Evolutionary conservation across 2,329 filamentous ascomycete genomes (phyloP), one percentile per base, ranked within the genome.

Genomic region (Exserohilum rostratum): DNA sequence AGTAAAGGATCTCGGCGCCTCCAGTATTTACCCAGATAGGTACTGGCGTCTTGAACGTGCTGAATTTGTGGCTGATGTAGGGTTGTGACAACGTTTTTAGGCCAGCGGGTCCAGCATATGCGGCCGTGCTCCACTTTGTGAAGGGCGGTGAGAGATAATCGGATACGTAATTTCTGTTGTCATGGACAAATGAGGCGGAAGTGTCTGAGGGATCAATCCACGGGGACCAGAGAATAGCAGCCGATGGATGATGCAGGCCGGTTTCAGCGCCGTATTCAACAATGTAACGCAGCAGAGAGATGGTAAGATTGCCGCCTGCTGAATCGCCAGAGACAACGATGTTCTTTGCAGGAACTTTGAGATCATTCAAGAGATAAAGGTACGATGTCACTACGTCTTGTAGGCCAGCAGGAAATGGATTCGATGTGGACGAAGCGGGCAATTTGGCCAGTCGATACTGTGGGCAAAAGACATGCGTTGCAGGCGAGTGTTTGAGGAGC

Each of bases 381-480:
- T 82, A 83, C 3, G 73, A 61, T 0, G 80, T 78, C 38, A 84
- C 57, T 3, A 70, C 71, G 61, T 84, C 82, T 65, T 83, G 81
- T 3, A 82, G 62, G 3, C 79, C 78, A 0, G 81, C 81, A 1
- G 82, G 82, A 66, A 83, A 84, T 0, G 74, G 77, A n/a, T 77
- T 76, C 34, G 67, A 70, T 0, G 61, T 66, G 5, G 68, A 70
- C 5, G 55, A 60, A 3, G 59, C 66, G 0, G 78, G 75, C 34
- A 78, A 75, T 0, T 73, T 74, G 3, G 78, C 71, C 5, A 84
- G 74, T 0, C 82, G 77, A 67, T 84, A 84, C 55, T 81, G 79
- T 1, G 78, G 78, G 13, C 62, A 62, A 50, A 82, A 76, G 38
- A 82, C 64, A 48, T 76, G 73, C 3, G 74, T 75, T 11, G 67